Evolutionary conservation across 2,329 filamentous ascomycete genomes (phyloP), one percentile per base, ranked within the genome.

Genomic region (Purpureocillium takamizusanense): DNA sequence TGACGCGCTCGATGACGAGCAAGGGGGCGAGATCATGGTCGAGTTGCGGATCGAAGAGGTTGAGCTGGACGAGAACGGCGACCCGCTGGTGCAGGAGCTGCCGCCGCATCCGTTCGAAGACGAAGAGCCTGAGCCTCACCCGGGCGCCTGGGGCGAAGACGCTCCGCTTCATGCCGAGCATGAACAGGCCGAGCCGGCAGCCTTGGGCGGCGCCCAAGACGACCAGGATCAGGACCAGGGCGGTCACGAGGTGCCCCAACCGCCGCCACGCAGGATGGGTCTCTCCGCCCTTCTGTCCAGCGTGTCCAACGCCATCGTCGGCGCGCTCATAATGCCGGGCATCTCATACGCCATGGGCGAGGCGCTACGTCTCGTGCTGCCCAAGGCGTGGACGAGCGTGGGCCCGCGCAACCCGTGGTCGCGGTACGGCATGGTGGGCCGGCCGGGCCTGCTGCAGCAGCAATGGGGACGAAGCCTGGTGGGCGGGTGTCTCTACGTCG

Each of bases 381-480:
- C 90, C 0, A 65, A 65, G 28, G 64, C 75, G 4, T 88, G 84
- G 79, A 78, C 82, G 9, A 63, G 65, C 0, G 60, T 62, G 8
- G 59, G 67, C 2, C 17, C 48, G 13, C 43, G 48, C 21, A 51
- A 42, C 37, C 41, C 47, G 11, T 58, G 51, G 47, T 40, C 45
- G 23, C 41, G 46, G 3, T 41, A 47, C 9, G 48, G 46, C 3
- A 34, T 43, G 13, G 46, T 46, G 10, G 44, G 67, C 28, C 66
- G 73, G 3, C 75, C 76, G 0, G 81, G 84, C 0, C 67, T 97
- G 18, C 59, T 98, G 25, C 85, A 92, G 53, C 77, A 84, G 49
- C 78, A 81, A 42, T 97, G 92, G 87, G 92, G 88, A 1, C 73
- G 92, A 40, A 95, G 86, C 52, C 68, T 98, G 3, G 73, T 92